Evolutionary conservation across 225 moss, liverwort and hornwort genomes (phyloP).

Genomic region (Pseudoscleropodium purum): DNA sequence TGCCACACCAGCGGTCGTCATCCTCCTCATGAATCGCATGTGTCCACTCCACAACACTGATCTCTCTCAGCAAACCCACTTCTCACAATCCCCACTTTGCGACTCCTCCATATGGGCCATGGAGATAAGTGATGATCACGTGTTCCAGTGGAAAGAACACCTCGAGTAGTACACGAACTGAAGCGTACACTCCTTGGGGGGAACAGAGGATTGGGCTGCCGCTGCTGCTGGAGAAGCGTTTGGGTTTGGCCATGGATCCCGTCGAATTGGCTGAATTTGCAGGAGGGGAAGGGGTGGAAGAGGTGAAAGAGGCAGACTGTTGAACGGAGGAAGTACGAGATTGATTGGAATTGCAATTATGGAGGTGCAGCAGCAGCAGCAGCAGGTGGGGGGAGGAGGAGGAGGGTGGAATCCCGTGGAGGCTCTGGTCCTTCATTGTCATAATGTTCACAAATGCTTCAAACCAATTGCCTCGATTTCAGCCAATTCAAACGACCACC

Average conservation of each 20-base stretch:
- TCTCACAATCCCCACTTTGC: neutral
- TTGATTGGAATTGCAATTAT: neutral
- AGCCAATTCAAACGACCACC: conserved; percentile 14
- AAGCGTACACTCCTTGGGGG: neutral
- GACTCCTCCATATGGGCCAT: neutral
- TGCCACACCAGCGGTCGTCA: neutral
- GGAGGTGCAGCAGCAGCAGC: conserved; percentile 5
- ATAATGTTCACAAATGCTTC: conserved; percentile 22
- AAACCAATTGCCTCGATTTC: conserved; percentile 3
- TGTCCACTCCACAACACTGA: too few relatives aligned
- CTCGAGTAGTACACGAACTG: neutral
- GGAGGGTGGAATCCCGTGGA: conserved; percentile 24
- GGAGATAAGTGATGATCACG: neutral
- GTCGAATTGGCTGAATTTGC: neutral
- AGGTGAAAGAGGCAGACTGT: neutral
- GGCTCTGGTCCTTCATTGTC: conserved; percentile 17
- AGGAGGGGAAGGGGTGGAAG: neutral
- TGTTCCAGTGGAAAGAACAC: too few relatives aligned
- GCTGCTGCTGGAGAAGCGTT: neutral
- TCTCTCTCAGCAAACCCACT: neutral
- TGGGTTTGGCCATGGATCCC: neutral
- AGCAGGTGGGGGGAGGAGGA: neutral
- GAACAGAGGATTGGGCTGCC: neutral
- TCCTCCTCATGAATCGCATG: conserved; percentile 5
- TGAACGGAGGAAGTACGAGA: neutral